Percentiles rank a stretch among this genome's conserved stretches.
These are phyloP conservation scores for Tetrapisispora arboricola DNA, from an alignment of 805 yeast species.

Conservation along the genomic window DNA sequence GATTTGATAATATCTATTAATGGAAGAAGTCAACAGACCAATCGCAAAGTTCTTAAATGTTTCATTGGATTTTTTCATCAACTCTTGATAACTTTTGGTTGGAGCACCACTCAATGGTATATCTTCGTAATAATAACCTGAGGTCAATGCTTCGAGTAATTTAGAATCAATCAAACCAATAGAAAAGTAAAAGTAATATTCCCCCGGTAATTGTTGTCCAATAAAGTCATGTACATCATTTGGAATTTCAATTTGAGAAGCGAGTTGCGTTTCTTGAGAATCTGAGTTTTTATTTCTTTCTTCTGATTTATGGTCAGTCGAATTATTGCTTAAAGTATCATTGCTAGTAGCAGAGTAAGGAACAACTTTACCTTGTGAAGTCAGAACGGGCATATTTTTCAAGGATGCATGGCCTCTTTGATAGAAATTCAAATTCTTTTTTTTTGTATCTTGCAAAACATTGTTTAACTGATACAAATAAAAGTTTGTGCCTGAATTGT, in stretches of 20 bases:
- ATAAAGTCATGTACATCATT: constrained; percentile 72
- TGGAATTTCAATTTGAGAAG: constrained; percentile 35
- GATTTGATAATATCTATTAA: constrained; percentile 78
- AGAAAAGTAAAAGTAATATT: constrained; percentile 69
- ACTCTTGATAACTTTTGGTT: constrained; percentile 45
- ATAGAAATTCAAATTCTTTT: constrained; percentile 37
- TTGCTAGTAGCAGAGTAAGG: constrained; percentile 30
- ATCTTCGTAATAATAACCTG: constrained; percentile 51
- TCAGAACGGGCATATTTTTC: constrained; percentile 65
- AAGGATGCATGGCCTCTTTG: constrained; percentile 61
- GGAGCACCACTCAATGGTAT: constrained; percentile 58
- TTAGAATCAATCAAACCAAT: constrained; percentile 55
- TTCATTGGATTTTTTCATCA: constrained; percentile 40
- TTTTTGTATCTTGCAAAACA: constrained; percentile 28
- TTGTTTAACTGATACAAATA: constrained; percentile 39
- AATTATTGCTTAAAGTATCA: constrained; percentile 12
- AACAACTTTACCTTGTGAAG: constrained; percentile 57
- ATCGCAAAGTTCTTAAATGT: constrained; percentile 48
- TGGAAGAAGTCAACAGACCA: constrained; percentile 56
- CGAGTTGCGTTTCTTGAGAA: not conserved
- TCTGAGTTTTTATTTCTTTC: not conserved
- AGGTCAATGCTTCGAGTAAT: constrained; percentile 54
- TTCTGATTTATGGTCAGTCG: no score
- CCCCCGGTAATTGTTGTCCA: constrained; percentile 80
- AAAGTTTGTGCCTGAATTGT: constrained; percentile 34